Evolutionary conservation across 139 green algal species (phyloP), one percentile per base, ranked within the genome.

Genomic region (Closterium sp.): DNA sequence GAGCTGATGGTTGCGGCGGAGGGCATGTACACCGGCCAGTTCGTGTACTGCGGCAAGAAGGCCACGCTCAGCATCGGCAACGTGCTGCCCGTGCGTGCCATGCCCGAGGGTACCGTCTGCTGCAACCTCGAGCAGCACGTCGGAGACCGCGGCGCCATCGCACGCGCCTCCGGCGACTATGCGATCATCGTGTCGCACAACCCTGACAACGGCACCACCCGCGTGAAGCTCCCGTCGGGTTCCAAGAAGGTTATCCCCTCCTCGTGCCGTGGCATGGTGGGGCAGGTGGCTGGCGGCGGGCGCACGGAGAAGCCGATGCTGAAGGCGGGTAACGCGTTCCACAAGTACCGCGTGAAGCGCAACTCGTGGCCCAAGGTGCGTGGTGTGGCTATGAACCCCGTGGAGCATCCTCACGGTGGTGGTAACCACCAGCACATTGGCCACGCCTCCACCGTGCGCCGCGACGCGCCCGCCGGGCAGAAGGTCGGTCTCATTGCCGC

Each of bases 381-480:
- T 96, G 98, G 98, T 98, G 98, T 99, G 96, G 98, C 98, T 86
- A 99, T 99, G 98, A 99, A 99, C 97, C 98, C 98, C 83, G 98
- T 99, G 94, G 98, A 99, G 97, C 98, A 99, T 94, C 98, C 98
- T 91, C 98, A 99, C 93, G 98, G 98, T 96, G 98, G 98, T 97
- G 98, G 98, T 97, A 99, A 99, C 96, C 98, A 99, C 95, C 98
- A 99, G 89, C 98, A 99, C 95, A 99, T 99, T 95, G 98, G 98
- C 85, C 98, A 99, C 95, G 97, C 98, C 23, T 99, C 98, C 83
- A 99, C 98, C 76, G 96, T 99, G 88, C 96, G 96, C 91, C 95
- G 98, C 86, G 96, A 97, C 85, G 96, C 97, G 23, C 96, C 98
- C 12, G 94, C 97, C 33, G 97, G 97, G 88, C 94, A 97, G 95